Conservation (phyloP, 2,329 filamentous ascomycete species). For the Diaporthe longicolla region DNA sequence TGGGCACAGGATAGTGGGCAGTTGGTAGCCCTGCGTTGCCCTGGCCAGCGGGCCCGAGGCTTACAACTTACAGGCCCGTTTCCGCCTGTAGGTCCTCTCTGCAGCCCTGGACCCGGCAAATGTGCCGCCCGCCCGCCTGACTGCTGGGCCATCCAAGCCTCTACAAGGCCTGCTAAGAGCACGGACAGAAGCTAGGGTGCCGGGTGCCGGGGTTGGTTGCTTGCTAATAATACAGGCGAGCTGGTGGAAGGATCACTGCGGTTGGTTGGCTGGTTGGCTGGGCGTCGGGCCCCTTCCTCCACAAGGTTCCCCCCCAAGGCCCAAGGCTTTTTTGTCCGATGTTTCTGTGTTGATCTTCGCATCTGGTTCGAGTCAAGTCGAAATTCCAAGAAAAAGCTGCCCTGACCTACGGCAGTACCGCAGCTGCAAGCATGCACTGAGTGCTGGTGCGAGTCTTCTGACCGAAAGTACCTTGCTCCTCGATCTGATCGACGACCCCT, state of each 20-base stretch:
- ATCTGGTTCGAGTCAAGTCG: constrained; percentile 26
- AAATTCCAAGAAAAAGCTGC: constrained; percentile 21
- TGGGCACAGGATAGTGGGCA: not conserved
- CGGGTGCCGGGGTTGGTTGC: constrained; percentile 1
- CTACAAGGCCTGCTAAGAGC: not conserved
- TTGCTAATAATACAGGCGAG: constrained; percentile 29
- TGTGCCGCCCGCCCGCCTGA: constrained; percentile 9
- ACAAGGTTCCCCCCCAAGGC: not conserved
- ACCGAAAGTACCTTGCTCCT: constrained; percentile 18
- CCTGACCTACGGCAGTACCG: not conserved
- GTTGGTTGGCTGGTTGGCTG: constrained; percentile 30
- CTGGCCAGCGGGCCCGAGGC: not conserved
- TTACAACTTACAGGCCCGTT: not conserved
- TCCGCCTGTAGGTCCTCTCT: constrained; percentile 2
- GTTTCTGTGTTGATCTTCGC: constrained; percentile 22
- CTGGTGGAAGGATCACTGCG: constrained; percentile 36
- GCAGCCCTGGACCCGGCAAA: constrained; percentile 32
- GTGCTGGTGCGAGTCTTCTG: not conserved
- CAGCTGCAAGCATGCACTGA: constrained; percentile 9
- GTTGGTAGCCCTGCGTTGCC: constrained; percentile 15
- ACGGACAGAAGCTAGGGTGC: not conserved
- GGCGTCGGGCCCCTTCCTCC: constrained; percentile 20
- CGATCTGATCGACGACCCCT: not conserved
- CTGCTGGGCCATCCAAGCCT: not conserved
- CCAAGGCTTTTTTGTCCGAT: constrained; percentile 20